Evolutionary conservation across 495 filamentous ascomycete species (phyloP), one percentile per base, ranked within the genome.

Genomic region (Talaromyces stipitatus): DNA sequence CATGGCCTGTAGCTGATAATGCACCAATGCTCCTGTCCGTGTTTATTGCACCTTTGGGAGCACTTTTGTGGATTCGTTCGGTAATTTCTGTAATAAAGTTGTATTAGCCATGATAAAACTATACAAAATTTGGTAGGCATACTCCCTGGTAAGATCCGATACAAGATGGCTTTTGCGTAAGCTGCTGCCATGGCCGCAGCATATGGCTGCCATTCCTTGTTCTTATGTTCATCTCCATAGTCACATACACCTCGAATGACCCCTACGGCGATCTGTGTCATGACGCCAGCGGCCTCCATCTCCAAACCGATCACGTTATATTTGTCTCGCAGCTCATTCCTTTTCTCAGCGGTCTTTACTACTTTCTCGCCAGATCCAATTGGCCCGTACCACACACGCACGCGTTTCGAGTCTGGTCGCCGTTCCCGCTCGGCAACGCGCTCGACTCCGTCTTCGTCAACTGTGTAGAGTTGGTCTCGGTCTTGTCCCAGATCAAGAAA

Each of bases 231-330:
- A 51, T 69, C 67, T 28, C 58, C 59, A 58, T 66, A 77, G 58
- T 77, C 68, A 55, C 66, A 73, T 14, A 71, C 69, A 1, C 72
- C 73, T 6, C 70, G 68, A 33, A 78, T 69, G 2, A 72, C 67
- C 4, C 64, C 58, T 32, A 64, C 64, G 7, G 63, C 60, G 23
- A 71, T 62, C 18, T 61, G 57, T 26, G 68, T 65, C 64, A 67
- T 65, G 9, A 55, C 24, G 1, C 60, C 60, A 3, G 57, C 43
- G 3, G 45, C 52, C 27, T 59, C 60, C 43, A 59, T 62, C 38
- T 59, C 60, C 16, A 62, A 56, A 26, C 64, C 65, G 18, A 62
- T 60, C 3, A 50, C 52, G 23, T 54, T 41, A 23, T 60, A 60
- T 10, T 16, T 26, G 28, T 52, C 43, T 16, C 58, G 43, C 36